Evolutionary conservation across 1,284 basidiomycete species (phyloP), one percentile per base, ranked within the genome.

Genomic region (Pterulicium gracile): DNA sequence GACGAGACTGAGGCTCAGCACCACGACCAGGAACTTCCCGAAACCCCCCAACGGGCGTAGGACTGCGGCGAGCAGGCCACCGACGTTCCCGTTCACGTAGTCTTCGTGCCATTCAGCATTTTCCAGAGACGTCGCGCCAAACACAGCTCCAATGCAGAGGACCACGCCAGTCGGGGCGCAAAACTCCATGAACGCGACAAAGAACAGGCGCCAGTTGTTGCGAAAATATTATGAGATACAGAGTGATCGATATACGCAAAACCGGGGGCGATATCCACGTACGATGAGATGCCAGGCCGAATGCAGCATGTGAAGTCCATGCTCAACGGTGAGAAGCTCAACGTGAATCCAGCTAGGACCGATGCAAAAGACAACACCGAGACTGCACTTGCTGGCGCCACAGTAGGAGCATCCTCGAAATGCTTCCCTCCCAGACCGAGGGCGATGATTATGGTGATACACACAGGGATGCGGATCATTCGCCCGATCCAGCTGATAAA

Each of bases 21-120:
- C 64, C n/a, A 94, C 87, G 12, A 86, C 88, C 47, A 95, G 69
- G 66, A 96, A 90, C 57, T 88, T 84, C 2, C 88, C 88, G 58
- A 93, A 93, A 32, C 80, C 77, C 19, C 77, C 77, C 0, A 69
- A 68, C 1, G 84, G 83, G 3, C 66, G 67, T 1, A 90, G 71
- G 71, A 94, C 82, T 2, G 85, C 78, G 50, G 77, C 75, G 13
- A 95, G 61, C 5, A 95, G 73, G 2, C 87, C 84, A 14, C 79
- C 88, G 42, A 81, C 73, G 48, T 86, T 80, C 3, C 72, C 74
- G 3, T 70, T 61, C 1, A 64, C 68, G 49, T 85, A 85, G 0
- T 72, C 81, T 2, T 63, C 63, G 3, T 68, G 67, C 91, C 91
- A 95, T 1, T 63, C 61, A 0, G 79, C 77, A 10, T 91, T 77